Base-by-base conservation (phyloP, 495 filamentous ascomycete genomes). In the Hyphodiscus hymeniophilus region DNA sequence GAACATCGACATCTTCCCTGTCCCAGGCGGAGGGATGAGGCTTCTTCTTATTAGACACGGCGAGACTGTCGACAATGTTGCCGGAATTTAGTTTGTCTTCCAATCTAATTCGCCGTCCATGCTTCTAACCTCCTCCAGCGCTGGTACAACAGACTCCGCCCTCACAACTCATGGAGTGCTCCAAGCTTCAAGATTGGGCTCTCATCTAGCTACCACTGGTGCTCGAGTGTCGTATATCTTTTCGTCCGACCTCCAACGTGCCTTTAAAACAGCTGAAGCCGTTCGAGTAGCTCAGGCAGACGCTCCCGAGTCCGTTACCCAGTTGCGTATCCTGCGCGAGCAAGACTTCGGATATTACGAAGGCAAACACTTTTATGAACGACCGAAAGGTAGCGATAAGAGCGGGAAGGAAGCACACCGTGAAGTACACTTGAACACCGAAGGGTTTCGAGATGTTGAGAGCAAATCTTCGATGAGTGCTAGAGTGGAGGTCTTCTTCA, bases 1-100 rank as follows among this genome's bases (percentile, higher is more conserved):
- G 52, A 54, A 33, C 33, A 44, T 18, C 40, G 33, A 41, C 11
- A 23, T n/a, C 10, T 28, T 22, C 21, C 44, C 45, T 48, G 45
- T 58, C 56, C 52, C 52, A 40, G 45, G 38, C 38, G 47, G 52
- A 51, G 48, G 50, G 50, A 84, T 92, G 85, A 78, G 71, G 60
- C 64, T 95, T 38, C 76, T 86, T 59, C 76, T 95, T 40, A 80
- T 92, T 50, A 77, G 89, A 42, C 89, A 95, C 67, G 89, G 82
- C 49, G 89, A 95, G 64, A 90, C 89, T 3, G 81, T 90, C 35
- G 82, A 92, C 63, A 95, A 94, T 66, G 80, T 92, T 45, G 82
- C 81, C 28, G 73, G 78, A 42, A 58, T 81, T 45, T 88, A 84
- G 87, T 91, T 73, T 52, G 80, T 41, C 18, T 24, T 32, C 28